Evolutionary conservation across 208 protist genomes (phyloP).

Genomic region (Phytomonas francai): DNA sequence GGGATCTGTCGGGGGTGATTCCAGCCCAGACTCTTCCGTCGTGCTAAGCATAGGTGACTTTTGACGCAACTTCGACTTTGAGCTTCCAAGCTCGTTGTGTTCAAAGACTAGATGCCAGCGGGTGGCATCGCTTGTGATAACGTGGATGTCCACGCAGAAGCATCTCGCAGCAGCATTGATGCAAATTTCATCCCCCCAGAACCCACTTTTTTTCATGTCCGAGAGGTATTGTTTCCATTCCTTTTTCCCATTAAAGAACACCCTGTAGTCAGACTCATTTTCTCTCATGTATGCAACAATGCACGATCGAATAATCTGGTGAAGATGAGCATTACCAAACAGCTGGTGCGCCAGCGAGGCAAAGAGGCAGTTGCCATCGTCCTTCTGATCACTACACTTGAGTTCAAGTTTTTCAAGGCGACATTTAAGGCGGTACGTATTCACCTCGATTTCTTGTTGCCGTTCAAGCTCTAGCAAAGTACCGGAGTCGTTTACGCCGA

Average conservation of each 20-base stretch:
- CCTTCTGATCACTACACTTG: slow-evolving; percentile 32
- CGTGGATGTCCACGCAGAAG: slow-evolving; percentile 79
- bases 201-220: slow-evolving; percentile 46
- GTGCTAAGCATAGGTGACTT: not conserved
- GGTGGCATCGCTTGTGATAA: slow-evolving; percentile 67
- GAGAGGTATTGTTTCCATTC: slow-evolving; percentile 53
- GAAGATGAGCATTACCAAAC: slow-evolving; percentile 42
- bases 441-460: slow-evolving; percentile 43
- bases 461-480: slow-evolving; percentile 49
- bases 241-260: slow-evolving; percentile 53
- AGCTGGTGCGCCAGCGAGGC: slow-evolving; percentile 64
- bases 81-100: slow-evolving; percentile 44
- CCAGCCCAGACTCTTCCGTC: not conserved
- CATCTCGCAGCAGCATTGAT: slow-evolving; percentile 76
- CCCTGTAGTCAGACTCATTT: slow-evolving; percentile 41
- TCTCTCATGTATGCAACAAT: slow-evolving; percentile 61
- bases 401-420: slow-evolving; percentile 37
- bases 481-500: slow-evolving; percentile 70
- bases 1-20: not conserved
- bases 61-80: slow-evolving; percentile 11
- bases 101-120: slow-evolving; percentile 81
- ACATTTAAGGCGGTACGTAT: slow-evolving; percentile 27
- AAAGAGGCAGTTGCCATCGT: slow-evolving; percentile 84
- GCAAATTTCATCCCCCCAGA: slow-evolving; percentile 82
- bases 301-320: slow-evolving; percentile 55